Evolutionary conservation across 78 protist genomes (phyloP), one percentile per base, ranked within the genome.

Genomic region (Dictyostelium purpureum): DNA sequence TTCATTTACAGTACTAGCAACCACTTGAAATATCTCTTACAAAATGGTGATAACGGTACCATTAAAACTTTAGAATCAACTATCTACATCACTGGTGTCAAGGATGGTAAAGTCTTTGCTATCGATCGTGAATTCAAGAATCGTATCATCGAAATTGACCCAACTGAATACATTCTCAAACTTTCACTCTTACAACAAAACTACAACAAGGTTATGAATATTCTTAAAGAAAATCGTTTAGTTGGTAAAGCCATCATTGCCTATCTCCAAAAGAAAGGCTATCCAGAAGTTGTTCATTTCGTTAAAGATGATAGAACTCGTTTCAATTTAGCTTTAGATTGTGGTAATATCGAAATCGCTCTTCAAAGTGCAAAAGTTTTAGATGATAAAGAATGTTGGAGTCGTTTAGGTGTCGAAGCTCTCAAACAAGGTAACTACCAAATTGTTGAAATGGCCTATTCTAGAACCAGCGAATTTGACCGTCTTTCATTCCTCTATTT

Each of bases 251-350:
- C 98, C 18, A 96, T 99, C 79, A 97, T 99, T 40, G 94, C 98
- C 2, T 99, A 98, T 70, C 95, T 99, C 38, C 99, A 98, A 87
- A 54, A 92, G 93, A 94, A 96, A 69, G 96, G 95, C 3, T 89
- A 81, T n/a, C 70, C 98, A 57, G 95, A 94, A 21, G 89, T 90
- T 9, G 88, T 88, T 3, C 97, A 98, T 82, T 98, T 99, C 63
- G 99, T 98, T 24, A 90, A 95, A 88, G 99, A 99, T 96, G 97
- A 89, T 37, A 66, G 92, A 47, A 94, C 97, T 10, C 93, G 98
- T 28, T 99, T 99, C 97, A 59, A 94, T 24, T 96, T 99, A 2
- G 99, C 99, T 1, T 65, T 99, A 49, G 99, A 99, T 75, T 98
- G 99, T 74, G 99, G 99, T 35, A 97, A 98, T 93, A 87, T 99